phyloP scores from a whole-genome alignment of 1,284 basidiomycete species.

The Cryptococcus maquisensis region DNA sequence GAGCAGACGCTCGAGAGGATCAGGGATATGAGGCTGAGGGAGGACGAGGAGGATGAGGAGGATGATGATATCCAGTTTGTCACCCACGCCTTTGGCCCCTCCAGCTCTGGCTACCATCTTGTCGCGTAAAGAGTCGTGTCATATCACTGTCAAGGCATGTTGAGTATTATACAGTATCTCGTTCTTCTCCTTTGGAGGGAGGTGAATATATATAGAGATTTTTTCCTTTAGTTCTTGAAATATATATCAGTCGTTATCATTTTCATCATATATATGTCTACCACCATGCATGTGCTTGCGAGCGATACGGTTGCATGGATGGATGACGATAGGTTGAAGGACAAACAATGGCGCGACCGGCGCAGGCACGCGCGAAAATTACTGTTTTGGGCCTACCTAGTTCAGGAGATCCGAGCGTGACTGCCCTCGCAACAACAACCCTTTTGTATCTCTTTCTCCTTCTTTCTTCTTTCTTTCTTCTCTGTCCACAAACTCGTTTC shows the following conservation, averaged over 20 bases:
- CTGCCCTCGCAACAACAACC: too few species aligned
- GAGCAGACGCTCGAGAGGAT: constrained; percentile 4
- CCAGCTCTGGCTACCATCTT: not conserved
- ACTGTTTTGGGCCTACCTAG: not conserved
- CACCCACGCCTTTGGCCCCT: not conserved
- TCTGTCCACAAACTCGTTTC: not conserved
- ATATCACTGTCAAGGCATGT: not conserved
- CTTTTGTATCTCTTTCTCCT: not conserved
- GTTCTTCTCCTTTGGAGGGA: too few species aligned
- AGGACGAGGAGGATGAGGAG: constrained; percentile 17
- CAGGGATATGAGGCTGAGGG: constrained; percentile 1
- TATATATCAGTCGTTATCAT: too few species aligned
- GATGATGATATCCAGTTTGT: constrained; percentile 35
- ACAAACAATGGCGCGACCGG: not conserved
- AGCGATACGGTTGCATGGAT: too few species aligned
- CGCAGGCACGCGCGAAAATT: not conserved
- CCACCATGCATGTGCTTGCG: too few species aligned
- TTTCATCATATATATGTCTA: too few species aligned
- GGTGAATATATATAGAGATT: too few species aligned
- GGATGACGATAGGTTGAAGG: not conserved
- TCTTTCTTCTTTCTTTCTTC: not conserved
- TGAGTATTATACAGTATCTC: too few species aligned
- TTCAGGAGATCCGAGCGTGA: too few species aligned
- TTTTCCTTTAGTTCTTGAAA: too few species aligned
- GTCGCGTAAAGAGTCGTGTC: not conserved